Base-by-base conservation (phyloP, 2,329 filamentous ascomycete genomes). In the Fusarium buxicola region DNA sequence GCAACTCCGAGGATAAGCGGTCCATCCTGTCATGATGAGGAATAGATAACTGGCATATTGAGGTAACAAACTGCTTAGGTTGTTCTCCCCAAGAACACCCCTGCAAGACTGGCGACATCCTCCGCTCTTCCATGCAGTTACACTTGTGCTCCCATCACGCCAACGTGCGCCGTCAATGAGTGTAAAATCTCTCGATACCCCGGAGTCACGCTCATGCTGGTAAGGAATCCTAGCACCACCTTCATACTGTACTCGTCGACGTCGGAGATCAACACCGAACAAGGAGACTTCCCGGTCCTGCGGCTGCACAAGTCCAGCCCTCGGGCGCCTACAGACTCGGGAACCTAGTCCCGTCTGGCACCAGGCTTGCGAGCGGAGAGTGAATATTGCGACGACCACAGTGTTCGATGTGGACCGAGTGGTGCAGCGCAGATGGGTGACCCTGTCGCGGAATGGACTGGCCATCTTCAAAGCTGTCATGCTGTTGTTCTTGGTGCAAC, bases 111-210 rank as follows among this genome's bases (percentile, higher is more conserved):
- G 39, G 28, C 32, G 21, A 31, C 36, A 45, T 35, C 32, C 34
- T 48, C 46, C 36, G n/a, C 38, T 16, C 43, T 59, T 30, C 38
- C 28, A 25, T 50, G 28, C 28, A 28, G 63, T 64, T 54, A 15
- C 36, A 66, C 58, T 16, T 55, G 41, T 59, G n/a, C 40, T 21
- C 45, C 62, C 21, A 15, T 18, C 25, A 36, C 8, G 25, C 45
- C 36, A 55, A 39, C 35, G 32, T 58, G 28, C 16, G 34, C 45
- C 40, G 30, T 36, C 38, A 44, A 25, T 25, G 24, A 50, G 31
- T 66, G 50, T 58, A 63, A 49, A 52, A 65, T 63, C 63, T 66
- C 31, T 45, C 48, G 25, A 50, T 36, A 47, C 34, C 39, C 21
- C 30, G 32, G 18, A 18, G 36, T 31, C 43, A 36, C 46, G 31